Conservation (phyloP, 2,329 filamentous ascomycete genomes). For the Zymoseptoria pseudotritici region DNA sequence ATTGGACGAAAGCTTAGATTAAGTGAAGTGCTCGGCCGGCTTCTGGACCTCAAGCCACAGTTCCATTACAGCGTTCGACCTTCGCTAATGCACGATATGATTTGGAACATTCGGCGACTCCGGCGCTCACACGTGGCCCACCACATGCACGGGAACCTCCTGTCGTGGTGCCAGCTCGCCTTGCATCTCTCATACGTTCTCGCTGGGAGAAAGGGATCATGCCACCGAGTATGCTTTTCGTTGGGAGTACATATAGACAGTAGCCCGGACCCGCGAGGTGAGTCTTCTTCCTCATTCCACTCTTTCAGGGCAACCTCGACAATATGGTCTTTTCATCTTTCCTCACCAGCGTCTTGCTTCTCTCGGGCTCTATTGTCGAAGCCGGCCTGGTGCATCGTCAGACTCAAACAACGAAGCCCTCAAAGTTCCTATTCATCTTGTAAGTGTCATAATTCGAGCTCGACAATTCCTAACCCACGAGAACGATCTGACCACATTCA, state of each 20-base stretch:
- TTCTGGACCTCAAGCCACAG: background rate
- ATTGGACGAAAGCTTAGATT: background rate
- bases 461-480: background rate
- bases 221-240: too few species aligned
- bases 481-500: background rate
- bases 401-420: background rate
- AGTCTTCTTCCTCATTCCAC: background rate
- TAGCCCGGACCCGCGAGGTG: background rate
- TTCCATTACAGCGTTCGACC: background rate
- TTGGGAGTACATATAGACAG: too few species aligned
- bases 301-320: background rate
- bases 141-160: too few species aligned
- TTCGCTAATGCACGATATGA: background rate
- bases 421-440: background rate
- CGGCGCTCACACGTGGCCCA: too few species aligned
- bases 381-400: background rate
- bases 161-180: too few species aligned
- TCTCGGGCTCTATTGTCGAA: background rate
- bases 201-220: too few species aligned
- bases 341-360: background rate
- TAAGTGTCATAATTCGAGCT: background rate
- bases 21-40: background rate
- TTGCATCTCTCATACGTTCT: too few species aligned
- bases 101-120: too few species aligned
- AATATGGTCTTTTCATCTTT: background rate